A percentile compares a stretch with the other conserved stretches of the same genome.
These are phyloP conservation scores for Rasamsonia emersonii DNA, from an alignment of 2,329 filamentous ascomycete genomes.

Conservation along the genomic window DNA sequence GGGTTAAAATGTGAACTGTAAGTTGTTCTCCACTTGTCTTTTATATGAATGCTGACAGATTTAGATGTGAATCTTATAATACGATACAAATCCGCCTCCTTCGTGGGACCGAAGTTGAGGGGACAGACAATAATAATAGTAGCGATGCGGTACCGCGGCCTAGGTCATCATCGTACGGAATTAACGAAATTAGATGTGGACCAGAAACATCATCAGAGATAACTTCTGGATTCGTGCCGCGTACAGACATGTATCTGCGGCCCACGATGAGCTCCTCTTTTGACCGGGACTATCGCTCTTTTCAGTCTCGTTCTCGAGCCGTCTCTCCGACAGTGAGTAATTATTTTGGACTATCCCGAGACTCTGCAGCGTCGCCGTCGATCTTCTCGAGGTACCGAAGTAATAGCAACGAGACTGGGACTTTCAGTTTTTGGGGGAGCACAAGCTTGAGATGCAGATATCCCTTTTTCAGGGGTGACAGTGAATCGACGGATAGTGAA, in stretches of 20 bases:
- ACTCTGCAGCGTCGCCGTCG: slow-evolving; percentile 21
- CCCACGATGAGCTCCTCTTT: slow-evolving; percentile 14
- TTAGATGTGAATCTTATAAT: slow-evolving; percentile 40
- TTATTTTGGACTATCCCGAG: slow-evolving; percentile 35
- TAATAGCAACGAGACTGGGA: slow-evolving; percentile 44
- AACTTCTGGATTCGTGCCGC: slow-evolving; percentile 17
- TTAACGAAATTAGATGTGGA: slow-evolving; percentile 15
- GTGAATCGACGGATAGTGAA: slow-evolving; percentile 20
- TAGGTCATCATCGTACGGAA: slow-evolving; percentile 20
- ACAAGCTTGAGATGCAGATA: slow-evolving; percentile 35
- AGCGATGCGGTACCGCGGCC: slow-evolving; percentile 14
- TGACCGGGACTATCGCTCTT: slow-evolving; percentile 17
- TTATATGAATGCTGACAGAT: slow-evolving; percentile 8
- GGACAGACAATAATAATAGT: slow-evolving; percentile 17
- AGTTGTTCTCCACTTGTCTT: slow-evolving; percentile 10
- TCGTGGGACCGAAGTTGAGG: slow-evolving; percentile 20
- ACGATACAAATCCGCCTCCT: slow-evolving; percentile 35
- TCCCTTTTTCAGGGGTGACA: slow-evolving; percentile 24
- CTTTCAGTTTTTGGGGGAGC: slow-evolving; percentile 50
- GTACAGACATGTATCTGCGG: slow-evolving; percentile 10
- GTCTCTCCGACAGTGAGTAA: slow-evolving; percentile 37
- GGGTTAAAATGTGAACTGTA: slow-evolving; percentile 72
- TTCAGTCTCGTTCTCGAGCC: slow-evolving; percentile 27
- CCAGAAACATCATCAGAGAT: slow-evolving; percentile 18
- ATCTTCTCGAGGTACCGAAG: slow-evolving; percentile 14